Evolutionary conservation across 208 protist genomes (phyloP), one percentile per base, ranked within the genome.

Genomic region (Wallacemonas sp.): DNA sequence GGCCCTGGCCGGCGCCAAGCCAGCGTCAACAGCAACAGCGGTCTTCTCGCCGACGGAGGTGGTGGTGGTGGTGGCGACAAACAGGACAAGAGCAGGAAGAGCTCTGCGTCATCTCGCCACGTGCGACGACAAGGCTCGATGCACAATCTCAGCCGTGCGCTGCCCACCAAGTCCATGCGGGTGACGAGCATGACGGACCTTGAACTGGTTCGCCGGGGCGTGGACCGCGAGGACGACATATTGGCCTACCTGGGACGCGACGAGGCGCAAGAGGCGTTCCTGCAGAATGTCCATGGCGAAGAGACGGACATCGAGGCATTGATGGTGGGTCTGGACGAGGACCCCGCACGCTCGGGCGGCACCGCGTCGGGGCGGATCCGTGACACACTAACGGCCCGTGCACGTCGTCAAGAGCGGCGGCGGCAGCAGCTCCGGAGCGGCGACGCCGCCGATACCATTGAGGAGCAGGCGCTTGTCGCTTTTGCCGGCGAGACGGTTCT

Each of bases 181-280:
- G 50, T 57, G 50, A 57, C 50, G 13, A 57, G 38, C 15, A 57
- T 57, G 50, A n/a, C 10, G 15, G 50, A 57, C n/a, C 50, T 57
- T 15, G 50, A 57, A 32, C 50, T 57, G 5, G 50, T 57, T 4
- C 1, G 30, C 29, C 32, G 32, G 8, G 50, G 50, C 50, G 22
- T 57, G 13, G 50, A 57, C 29, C 4, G 30, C n/a, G 50, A 34
- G 29, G 50, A 8, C 5, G 50, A 57, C 29, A 57, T 57, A 13
- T 13, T 57, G 6, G 50, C 50, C 30, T 57, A 41, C 29, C 6
- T 57, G 4, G 50, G 50, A 10, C 3, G 32, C 12, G 50, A 38
- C 22, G 50, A 34, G 0, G 50, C 24, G 13, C 50, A 41, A 32
- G 50, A 57, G 50, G 6, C n/a, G n/a, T 57, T 38, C n/a, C 32